phyloP scores from a whole-genome alignment of 768 basidiomycete species.

The Termitomyces heimii region DNA sequence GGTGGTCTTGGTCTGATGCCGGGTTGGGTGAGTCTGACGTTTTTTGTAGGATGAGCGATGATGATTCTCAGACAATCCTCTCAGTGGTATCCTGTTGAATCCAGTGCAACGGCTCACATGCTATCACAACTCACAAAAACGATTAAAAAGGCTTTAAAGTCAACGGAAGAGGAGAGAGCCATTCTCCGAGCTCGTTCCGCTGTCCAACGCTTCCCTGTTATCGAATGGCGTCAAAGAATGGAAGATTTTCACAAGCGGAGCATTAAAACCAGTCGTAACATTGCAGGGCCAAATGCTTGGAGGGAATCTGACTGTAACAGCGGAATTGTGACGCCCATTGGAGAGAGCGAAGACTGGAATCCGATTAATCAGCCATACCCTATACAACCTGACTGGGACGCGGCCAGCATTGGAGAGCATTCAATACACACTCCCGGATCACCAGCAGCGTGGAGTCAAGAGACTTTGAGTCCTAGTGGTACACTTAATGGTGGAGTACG shows the following conservation, averaged over 20 bases:
- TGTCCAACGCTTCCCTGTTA: slow-evolving; percentile 94
- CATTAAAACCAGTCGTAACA: slow-evolving; percentile 61
- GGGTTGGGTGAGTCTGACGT: slow-evolving; percentile 71
- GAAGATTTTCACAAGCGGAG: slow-evolving; percentile 92
- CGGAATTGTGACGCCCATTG: slow-evolving; percentile 40
- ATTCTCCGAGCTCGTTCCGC: slow-evolving; percentile 91
- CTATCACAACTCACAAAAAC: slow-evolving; percentile 91
- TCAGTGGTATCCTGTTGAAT: slow-evolving; percentile 97
- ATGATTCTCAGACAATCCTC: background rate
- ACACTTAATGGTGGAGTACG: slow-evolving; percentile 20
- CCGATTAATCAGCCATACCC: slow-evolving; percentile 62
- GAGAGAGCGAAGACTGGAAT: slow-evolving; percentile 76
- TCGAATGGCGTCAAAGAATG: slow-evolving; percentile 94
- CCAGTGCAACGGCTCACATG: slow-evolving; percentile 89
- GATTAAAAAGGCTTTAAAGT: slow-evolving; percentile 90
- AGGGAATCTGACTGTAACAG: slow-evolving; percentile 62
- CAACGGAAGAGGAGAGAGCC: slow-evolving; percentile 85
- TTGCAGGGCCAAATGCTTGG: slow-evolving; percentile 76
- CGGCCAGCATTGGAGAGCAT: slow-evolving; percentile 45
- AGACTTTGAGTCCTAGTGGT: slow-evolving; percentile 43
- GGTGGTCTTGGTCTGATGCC: slow-evolving; percentile 97
- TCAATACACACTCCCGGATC: slow-evolving; percentile 40
- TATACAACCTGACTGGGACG: slow-evolving; percentile 74
- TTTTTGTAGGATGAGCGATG: background rate
- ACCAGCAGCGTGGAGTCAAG: slow-evolving; percentile 61